phyloP scores from a whole-genome alignment of 2,329 filamentous ascomycete species.

The Colletotrichum sp. region DNA sequence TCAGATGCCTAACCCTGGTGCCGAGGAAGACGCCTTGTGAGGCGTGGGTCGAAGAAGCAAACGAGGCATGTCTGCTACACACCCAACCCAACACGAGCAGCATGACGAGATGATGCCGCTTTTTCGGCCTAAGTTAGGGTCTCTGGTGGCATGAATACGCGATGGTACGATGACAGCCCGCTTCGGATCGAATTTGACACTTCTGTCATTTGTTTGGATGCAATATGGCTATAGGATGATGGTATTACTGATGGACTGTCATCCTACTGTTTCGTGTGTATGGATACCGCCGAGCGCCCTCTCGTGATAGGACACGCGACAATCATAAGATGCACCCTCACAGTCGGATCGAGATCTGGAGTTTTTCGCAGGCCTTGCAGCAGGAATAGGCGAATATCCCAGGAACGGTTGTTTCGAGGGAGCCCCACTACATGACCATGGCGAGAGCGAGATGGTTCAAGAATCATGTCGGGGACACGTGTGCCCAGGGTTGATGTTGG shows the following conservation, averaged over 20 bases:
- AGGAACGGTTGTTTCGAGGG: background rate
- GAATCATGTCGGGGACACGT: background rate
- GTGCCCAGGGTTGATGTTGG: background rate
- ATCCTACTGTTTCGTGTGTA: constrained; percentile 12
- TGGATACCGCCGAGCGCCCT: background rate
- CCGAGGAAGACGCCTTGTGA: constrained; percentile 28
- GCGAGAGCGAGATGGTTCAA: background rate
- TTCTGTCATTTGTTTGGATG: background rate
- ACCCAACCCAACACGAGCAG: background rate
- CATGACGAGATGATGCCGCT: background rate
- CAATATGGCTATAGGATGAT: background rate
- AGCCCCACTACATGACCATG: background rate
- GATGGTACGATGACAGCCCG: background rate
- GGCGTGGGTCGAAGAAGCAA: background rate
- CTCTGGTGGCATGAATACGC: background rate
- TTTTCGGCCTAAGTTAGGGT: background rate
- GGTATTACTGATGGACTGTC: background rate
- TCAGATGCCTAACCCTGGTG: constrained; percentile 60
- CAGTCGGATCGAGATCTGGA: constrained; percentile 9
- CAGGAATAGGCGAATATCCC: background rate
- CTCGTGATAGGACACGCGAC: background rate
- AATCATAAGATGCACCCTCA: background rate
- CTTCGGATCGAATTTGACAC: background rate
- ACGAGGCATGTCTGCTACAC: background rate
- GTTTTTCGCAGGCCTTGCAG: background rate